A percentile compares a stretch with the other conserved stretches of the same genome.
phyloP scores from a whole-genome alignment of 495 filamentous ascomycete species.

The Annulohypoxylon bovei region DNA sequence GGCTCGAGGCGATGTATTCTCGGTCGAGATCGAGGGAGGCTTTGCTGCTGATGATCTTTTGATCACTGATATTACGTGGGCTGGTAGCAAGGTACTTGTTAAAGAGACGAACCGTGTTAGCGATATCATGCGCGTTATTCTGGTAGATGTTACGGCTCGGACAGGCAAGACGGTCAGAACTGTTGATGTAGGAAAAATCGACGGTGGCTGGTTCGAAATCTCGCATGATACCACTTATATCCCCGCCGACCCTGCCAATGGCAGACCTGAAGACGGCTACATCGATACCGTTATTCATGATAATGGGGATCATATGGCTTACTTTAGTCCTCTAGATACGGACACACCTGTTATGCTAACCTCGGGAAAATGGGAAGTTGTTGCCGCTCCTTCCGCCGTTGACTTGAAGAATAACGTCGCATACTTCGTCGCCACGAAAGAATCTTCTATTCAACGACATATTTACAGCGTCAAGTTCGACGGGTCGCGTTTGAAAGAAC shows the following conservation, averaged over 20 bases:
- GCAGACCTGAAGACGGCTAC: conserved; percentile 85
- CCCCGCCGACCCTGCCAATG: conserved; percentile 81
- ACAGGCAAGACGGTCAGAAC: conserved; percentile 83
- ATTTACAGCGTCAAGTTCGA: conserved; percentile 84
- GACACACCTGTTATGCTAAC: conserved; percentile 84
- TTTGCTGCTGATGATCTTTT: conserved; percentile 84
- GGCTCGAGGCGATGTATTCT: conserved; percentile 78
- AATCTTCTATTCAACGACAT: conserved; percentile 87
- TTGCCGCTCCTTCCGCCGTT: conserved; percentile 86
- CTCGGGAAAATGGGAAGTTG: conserved; percentile 92
- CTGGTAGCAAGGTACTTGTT: conserved; percentile 81
- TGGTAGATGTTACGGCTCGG: conserved; percentile 80
- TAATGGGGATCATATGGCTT: conserved; percentile 89
- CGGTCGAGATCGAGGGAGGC: conserved; percentile 77
- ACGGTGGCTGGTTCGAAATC: conserved; percentile 98
- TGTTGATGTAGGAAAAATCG: conserved; percentile 78
- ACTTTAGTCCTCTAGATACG: conserved; percentile 92
- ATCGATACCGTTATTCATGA: conserved; percentile 90
- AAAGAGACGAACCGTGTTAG: conserved; percentile 95
- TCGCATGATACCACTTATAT: conserved; percentile 87
- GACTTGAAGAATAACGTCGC: conserved; percentile 84
- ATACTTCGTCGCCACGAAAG: conserved; percentile 89
- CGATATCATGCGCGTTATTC: conserved; percentile 83
- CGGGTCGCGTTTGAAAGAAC: conserved; percentile 74
- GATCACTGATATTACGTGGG: conserved; percentile 95